phyloP scores from a whole-genome alignment of 2,329 filamentous ascomycete genomes.

The Stachybotrys elegans region DNA sequence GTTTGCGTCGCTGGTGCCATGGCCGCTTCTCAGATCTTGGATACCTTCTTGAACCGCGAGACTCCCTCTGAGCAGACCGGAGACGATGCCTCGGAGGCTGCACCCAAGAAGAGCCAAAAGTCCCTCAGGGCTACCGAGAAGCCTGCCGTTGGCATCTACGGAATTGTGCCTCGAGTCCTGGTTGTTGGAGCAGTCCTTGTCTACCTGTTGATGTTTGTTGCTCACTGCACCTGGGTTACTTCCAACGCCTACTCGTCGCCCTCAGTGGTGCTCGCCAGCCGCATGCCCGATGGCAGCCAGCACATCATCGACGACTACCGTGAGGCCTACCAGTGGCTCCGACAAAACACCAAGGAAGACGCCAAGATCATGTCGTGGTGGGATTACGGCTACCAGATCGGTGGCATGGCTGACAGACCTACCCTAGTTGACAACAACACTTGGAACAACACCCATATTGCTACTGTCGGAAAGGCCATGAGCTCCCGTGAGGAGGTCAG shows the following conservation, averaged over 20 bases:
- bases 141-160: constrained; percentile 80
- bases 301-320: constrained; percentile 99
- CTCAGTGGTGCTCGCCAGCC: constrained; percentile 90
- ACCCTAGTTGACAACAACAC: constrained; percentile 99
- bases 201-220: constrained; percentile 88
- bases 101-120: constrained; percentile 53
- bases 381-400: constrained; percentile 99
- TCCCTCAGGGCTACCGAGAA: constrained; percentile 66
- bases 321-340: constrained; percentile 98
- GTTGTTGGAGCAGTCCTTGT: constrained; percentile 67
- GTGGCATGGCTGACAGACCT: constrained; percentile 96
- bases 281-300: constrained; percentile 88
- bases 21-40: constrained; percentile 79
- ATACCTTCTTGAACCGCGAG: constrained; percentile 70
- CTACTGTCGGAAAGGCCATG: constrained; percentile 98
- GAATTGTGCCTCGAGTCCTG: constrained; percentile 70
- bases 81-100: constrained; percentile 38
- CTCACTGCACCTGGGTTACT: constrained; percentile 98
- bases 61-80: constrained; percentile 51
- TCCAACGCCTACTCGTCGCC: constrained; percentile 98
- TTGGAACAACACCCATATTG: constrained; percentile 99
- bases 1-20: constrained; percentile 93
- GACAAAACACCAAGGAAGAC: constrained; percentile 90
- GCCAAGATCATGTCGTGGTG: constrained; percentile 99
- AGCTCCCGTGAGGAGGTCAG: constrained; percentile 95